A percentile compares a stretch with the other conserved stretches of the same genome.
phyloP scores from a whole-genome alignment of 1,139 yeast genomes.

The Sugiyamaella neomexicana region DNA sequence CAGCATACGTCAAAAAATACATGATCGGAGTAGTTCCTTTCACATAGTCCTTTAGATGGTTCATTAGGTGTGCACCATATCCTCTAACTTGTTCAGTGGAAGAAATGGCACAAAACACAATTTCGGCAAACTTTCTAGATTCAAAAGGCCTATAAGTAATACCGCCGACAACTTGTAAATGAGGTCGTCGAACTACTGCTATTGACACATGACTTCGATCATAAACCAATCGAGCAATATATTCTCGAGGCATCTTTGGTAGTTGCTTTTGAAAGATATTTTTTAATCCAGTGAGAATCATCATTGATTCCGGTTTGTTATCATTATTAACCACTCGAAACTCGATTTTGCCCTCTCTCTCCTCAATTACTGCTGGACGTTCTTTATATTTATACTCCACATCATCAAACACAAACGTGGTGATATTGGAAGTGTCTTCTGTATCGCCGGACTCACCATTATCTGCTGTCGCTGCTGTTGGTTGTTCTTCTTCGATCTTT shows the following conservation, averaged over 20 bases:
- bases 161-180: constrained; percentile 91
- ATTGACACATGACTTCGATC: constrained; percentile 92
- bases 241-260: constrained; percentile 98
- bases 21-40: constrained; percentile 82
- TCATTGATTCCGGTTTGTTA: constrained; percentile 79
- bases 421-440: constrained; percentile 39
- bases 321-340: constrained; percentile 96
- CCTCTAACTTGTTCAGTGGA: constrained; percentile 98
- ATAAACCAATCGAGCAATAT: constrained; percentile 89
- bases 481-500: constrained; percentile 27
- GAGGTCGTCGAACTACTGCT: constrained; percentile 90
- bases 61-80: constrained; percentile 98
- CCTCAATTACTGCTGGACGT: constrained; percentile 91
- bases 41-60: constrained; percentile 93
- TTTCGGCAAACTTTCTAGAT: constrained; percentile 89
- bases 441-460: constrained; percentile 29
- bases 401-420: constrained; percentile 68
- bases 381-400: constrained; percentile 83
- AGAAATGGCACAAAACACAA: constrained; percentile 96
- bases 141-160: constrained; percentile 94
- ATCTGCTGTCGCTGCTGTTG: constrained; percentile 16
- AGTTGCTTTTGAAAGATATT: constrained; percentile 95
- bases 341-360: constrained; percentile 85
- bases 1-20: constrained; percentile 94
- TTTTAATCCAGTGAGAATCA: constrained; percentile 90